These are phyloP conservation scores for Alloascoidea hylecoeti DNA, from an alignment of 805 yeast species.

Conservation along the genomic window DNA sequence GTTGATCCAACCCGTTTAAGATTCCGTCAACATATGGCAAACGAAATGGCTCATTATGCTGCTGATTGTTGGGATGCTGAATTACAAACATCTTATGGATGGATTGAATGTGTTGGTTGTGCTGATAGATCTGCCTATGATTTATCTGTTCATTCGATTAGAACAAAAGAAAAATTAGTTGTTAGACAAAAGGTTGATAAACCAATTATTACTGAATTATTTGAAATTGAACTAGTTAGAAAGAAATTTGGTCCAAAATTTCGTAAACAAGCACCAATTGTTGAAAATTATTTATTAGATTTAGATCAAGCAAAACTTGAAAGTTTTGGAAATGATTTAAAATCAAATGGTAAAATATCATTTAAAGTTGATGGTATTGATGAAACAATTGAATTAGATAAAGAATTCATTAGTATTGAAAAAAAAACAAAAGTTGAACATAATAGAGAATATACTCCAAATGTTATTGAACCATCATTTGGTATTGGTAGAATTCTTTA, in stretches of 20 bases:
- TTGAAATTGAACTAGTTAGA: conserved; percentile 79
- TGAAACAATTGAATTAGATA: conserved; percentile 56
- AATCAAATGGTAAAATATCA: conserved; percentile 43
- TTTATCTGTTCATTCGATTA: conserved; percentile 86
- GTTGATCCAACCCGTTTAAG: conserved; percentile 73
- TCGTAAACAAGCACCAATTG: conserved; percentile 92
- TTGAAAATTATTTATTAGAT: conserved; percentile 62
- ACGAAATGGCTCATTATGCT: conserved; percentile 99
- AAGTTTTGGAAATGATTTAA: conserved; percentile 56
- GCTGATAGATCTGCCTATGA: conserved; percentile 99
- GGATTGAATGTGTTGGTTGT: conserved; percentile 99
- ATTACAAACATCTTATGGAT: conserved; percentile 88
- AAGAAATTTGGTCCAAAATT: conserved; percentile 96
- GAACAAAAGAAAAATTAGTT: conserved; percentile 88
- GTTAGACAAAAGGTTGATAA: conserved; percentile 83
- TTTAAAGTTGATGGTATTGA: conserved; percentile 52
- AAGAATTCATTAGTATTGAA: conserved; percentile 58
- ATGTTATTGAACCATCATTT: conserved; percentile 97
- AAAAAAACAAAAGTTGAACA: conserved; percentile 76
- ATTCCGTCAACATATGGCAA: conserved; percentile 96
- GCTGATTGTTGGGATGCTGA: conserved; percentile 99
- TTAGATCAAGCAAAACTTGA: conserved; percentile 82
- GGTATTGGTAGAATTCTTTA: conserved; percentile 97
- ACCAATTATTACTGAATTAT: conserved; percentile 72
- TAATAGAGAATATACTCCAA: conserved; percentile 90